Evolutionary conservation across 352 stramenopile species (phyloP), one percentile per base, ranked within the genome.

Genomic region (Globisporangium yorkense): DNA sequence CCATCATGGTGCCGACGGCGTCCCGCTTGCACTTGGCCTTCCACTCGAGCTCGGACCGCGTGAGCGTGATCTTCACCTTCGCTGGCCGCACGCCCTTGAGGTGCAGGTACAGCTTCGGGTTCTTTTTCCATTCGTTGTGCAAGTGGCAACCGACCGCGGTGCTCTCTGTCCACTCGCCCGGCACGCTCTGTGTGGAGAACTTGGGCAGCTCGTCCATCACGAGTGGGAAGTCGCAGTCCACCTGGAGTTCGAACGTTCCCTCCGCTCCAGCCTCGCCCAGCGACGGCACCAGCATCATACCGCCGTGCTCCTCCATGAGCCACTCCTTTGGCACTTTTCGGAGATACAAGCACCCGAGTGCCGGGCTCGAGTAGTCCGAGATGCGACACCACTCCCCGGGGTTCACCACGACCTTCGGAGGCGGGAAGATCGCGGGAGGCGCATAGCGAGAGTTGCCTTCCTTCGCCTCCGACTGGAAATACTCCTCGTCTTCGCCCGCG

Each of bases 1-100:
- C 88, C 61, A 97, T 93, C 88, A 96, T 97, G 37, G 75, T 79
- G 16, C 87, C 88, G 13, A 97, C 86, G 0, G 75, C 71, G 65
- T 97, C 88, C 10, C 80, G 80, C 52, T 88, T 87, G 61, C 84
- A 95, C 51, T 89, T 86, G 27, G 61, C 63, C 37, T 77, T 80
- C 88, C 88, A 96, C 65, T 94, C 81, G 37, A 84, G 72, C 54
- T 95, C 88, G 13, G 81, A 89, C 2, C 87, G 75, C 9, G 81
- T 86, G 40, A 97, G 70, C 21, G 79, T 81, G 69, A 96, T 89
- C 33, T 76, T 83, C 9, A 94, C 83, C 47, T 80, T 88, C 3
- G 77, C 77, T 6, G 81, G 74, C 1, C 85, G 72, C 21, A 89
- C 72, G 24, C 71, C 74, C 66, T 91, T 81, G 40, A 97, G 67